Evolutionary conservation across 768 basidiomycete species (phyloP).

Genomic region (Mycena venus): DNA sequence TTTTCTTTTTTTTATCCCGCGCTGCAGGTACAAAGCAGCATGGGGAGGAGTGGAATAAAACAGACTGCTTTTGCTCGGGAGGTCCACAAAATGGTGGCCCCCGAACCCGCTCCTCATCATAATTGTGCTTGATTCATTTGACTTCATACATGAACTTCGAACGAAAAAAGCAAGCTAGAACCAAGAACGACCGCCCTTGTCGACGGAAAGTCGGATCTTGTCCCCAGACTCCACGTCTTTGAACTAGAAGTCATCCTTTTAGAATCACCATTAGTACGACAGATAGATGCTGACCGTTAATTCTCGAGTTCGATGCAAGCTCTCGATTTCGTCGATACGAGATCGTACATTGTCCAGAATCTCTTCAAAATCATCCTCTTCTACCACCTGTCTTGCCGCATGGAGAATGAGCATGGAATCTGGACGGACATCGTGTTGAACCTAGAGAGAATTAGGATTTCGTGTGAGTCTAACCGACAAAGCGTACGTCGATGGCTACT

Average conservation of each 20-base stretch:
- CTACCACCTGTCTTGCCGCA: slow-evolving; percentile 78
- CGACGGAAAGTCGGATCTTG: slow-evolving; percentile 65
- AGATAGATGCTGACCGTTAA: slow-evolving; percentile 63
- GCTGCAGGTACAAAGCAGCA: slow-evolving; percentile 25
- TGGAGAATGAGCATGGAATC: slow-evolving; percentile 85
- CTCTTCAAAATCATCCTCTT: slow-evolving; percentile 86
- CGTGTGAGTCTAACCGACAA: not conserved
- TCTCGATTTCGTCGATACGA: slow-evolving; percentile 90
- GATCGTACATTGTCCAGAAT: slow-evolving; percentile 78
- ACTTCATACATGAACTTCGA: no score
- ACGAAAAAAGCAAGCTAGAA: not conserved
- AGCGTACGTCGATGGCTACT: slow-evolving; percentile 81
- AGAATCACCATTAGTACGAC: slow-evolving; percentile 22
- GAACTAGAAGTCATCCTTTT: slow-evolving; percentile 49
- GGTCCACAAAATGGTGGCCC: slow-evolving; percentile 24
- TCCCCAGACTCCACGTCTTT: slow-evolving; percentile 64
- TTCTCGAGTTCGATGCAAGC: slow-evolving; percentile 83
- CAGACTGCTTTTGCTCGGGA: slow-evolving; percentile 25
- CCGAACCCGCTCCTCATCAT: slow-evolving; percentile 24
- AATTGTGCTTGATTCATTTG: not conserved
- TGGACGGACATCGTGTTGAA: slow-evolving; percentile 81
- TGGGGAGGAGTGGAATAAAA: slow-evolving; percentile 28
- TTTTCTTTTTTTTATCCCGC: slow-evolving; percentile 28
- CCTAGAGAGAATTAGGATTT: slow-evolving; percentile 53
- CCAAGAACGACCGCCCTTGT: slow-evolving; percentile 62